Percentiles rank a stretch among this genome's conserved stretches.
Evolutionary conservation across 441 rosid genomes (phyloP).

Genomic region (Croton setiger): DNA sequence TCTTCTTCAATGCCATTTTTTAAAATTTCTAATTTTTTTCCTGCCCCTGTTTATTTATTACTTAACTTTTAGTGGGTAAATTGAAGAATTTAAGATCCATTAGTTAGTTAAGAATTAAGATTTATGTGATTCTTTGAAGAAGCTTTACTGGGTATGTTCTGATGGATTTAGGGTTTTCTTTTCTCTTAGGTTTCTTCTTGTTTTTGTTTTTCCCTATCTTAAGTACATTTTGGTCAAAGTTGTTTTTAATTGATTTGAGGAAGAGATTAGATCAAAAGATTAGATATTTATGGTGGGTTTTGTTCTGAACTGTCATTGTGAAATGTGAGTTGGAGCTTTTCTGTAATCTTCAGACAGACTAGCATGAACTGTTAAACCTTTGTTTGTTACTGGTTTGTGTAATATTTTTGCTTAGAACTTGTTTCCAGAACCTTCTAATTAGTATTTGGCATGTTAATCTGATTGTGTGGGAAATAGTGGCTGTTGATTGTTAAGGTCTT

Average conservation of each 20-base stretch:
- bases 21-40: background rate
- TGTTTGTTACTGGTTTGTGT: background rate
- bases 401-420: conserved; percentile 14
- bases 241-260: conserved; percentile 1
- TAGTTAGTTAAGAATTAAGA: conserved; percentile 4
- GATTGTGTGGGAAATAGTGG: background rate
- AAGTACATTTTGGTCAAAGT: conserved; percentile 3
- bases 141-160: conserved; percentile 10
- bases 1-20: too few relatives aligned
- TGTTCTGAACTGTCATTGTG: conserved; percentile 4
- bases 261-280: background rate
- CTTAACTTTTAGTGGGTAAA: background rate
- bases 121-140: conserved; percentile 5
- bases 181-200: conserved; percentile 8
- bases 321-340: conserved; percentile 1
- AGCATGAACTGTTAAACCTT: background rate
- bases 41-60: background rate
- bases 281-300: conserved; percentile 17
- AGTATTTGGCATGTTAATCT: background rate
- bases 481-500: background rate
- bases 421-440: conserved; percentile 3
- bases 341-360: background rate
- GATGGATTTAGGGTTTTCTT: conserved; percentile 8
- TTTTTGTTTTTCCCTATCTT: conserved; percentile 5
- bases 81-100: background rate